These are phyloP conservation scores for Rhodamnia rubescens DNA, from an alignment of 345 rosid genomes.

Conservation along the genomic window DNA sequence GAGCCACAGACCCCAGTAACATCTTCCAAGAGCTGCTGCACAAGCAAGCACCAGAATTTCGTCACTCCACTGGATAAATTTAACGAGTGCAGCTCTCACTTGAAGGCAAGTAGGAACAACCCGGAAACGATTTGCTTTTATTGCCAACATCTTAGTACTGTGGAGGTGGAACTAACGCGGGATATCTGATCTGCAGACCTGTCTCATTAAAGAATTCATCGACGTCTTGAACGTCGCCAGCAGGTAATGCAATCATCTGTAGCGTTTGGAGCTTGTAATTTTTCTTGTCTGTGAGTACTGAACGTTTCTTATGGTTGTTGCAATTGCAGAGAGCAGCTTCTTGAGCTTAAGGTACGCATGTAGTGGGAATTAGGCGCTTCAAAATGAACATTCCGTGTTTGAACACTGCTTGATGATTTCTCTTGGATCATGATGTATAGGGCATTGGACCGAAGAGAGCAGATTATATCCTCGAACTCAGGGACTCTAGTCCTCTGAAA, in stretches of 20 bases:
- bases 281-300: background rate
- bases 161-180: background rate
- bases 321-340: conserved; percentile 58
- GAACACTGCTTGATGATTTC: background rate
- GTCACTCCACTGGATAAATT: conserved; percentile 51
- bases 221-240: conserved; percentile 64
- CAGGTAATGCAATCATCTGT: conserved; percentile 21
- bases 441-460: conserved; percentile 81
- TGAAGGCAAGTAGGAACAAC: conserved; percentile 37
- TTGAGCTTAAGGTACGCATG: conserved; percentile 53
- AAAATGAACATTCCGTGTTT: background rate
- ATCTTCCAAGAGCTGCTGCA: conserved; percentile 7
- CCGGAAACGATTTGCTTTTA: background rate
- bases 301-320: background rate
- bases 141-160: background rate
- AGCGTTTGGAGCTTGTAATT: background rate
- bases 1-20: conserved; percentile 50
- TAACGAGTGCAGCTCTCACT: conserved; percentile 32
- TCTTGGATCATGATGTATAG: conserved; percentile 12
- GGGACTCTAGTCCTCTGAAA: conserved; percentile 57
- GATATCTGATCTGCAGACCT: conserved; percentile 28
- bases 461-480: conserved; percentile 54
- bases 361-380: background rate
- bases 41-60: conserved; percentile 6
- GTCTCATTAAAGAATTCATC: conserved; percentile 51